These are phyloP conservation scores for Aspergillus panamensis DNA, from an alignment of 495 filamentous ascomycete species.

Conservation along the genomic window DNA sequence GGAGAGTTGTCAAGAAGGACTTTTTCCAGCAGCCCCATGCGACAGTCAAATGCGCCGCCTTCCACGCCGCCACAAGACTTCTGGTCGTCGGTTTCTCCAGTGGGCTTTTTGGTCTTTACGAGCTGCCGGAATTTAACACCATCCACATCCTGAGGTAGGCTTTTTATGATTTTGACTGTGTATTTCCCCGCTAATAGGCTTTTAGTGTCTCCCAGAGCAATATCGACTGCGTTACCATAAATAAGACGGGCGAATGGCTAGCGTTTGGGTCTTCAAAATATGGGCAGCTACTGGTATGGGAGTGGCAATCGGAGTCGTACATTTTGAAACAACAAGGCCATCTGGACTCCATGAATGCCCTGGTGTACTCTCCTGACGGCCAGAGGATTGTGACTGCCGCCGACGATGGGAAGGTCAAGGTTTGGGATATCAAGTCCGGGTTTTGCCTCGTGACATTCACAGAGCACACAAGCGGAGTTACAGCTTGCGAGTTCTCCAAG, in stretches of 20 bases:
- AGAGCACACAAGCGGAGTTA: conserved; percentile 91
- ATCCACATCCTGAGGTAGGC: conserved; percentile 75
- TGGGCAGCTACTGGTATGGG: conserved; percentile 94
- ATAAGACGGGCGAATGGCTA: conserved; percentile 92
- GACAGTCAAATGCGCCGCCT: conserved; percentile 81
- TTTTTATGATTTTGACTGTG: neutral
- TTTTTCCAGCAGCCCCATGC: conserved; percentile 91
- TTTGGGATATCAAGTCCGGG: conserved; percentile 94
- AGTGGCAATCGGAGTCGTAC: conserved; percentile 99
- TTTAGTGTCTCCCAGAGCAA: conserved; percentile 91
- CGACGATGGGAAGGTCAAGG: conserved; percentile 96
- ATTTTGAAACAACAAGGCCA: conserved; percentile 97
- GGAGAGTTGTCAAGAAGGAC: conserved; percentile 82
- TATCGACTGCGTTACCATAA: conserved; percentile 89
- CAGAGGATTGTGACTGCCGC: conserved; percentile 87
- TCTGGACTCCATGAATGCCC: conserved; percentile 91
- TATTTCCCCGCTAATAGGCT: neutral
- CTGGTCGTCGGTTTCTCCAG: conserved; percentile 93
- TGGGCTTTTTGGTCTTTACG: conserved; percentile 88
- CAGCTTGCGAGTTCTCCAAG: conserved; percentile 92
- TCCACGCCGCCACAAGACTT: conserved; percentile 80
- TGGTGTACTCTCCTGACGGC: conserved; percentile 91
- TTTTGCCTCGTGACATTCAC: conserved; percentile 99
- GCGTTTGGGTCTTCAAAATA: conserved; percentile 96
- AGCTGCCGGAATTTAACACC: conserved; percentile 93